Evolutionary conservation across 2,329 filamentous ascomycete genomes (phyloP), one percentile per base, ranked within the genome.

Genomic region (Myriosclerotinia duriaeana): DNA sequence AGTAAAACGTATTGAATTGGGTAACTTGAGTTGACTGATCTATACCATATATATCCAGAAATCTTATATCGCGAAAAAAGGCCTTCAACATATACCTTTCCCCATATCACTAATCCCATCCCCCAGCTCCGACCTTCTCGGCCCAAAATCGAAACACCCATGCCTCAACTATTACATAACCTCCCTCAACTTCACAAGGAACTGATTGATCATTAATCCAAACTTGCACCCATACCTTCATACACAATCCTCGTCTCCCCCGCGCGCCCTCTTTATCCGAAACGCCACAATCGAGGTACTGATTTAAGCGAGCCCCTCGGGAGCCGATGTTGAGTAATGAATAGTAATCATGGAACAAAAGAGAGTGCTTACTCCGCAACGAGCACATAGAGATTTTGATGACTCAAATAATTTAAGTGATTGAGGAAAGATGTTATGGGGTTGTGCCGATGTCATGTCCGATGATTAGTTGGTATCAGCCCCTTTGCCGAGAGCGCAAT

Each of bases 261-360:
- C 58, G 58, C 58, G 34, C 58, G 20, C 20, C 12, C 22, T 20
- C 52, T 58, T 58, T 48, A n/a, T 40, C 30, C 34, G 11, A 12
- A 50, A 22, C 53, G 53, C 63, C 63, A 59, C 53, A 65, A 30
- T 26, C 26, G 42, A 55, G 54, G 40, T 46, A 5, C n/a, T 14
- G 15, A 8, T 30, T 36, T 65, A 59, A 59, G 63, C 63, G 63
- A 48, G 34, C 53, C n/a, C 34, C 40, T 52, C 42, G 52, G 34
- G 63, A 59, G 42, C 5, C n/a, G 17, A 56, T 14, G 22, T 36
- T 46, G 12, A 34, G 20, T 8, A 26, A 52, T 65, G 63, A 65
- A 59, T 65, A 59, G 42, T 59, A 59, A 65, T 59, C 53, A 52
- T 11, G 4, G 17, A 50, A 59, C 30, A 26, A 59, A 38, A 52